Evolutionary conservation across 768 basidiomycete genomes (phyloP), one percentile per base, ranked within the genome.

Genomic region (Agaricus blazei): DNA sequence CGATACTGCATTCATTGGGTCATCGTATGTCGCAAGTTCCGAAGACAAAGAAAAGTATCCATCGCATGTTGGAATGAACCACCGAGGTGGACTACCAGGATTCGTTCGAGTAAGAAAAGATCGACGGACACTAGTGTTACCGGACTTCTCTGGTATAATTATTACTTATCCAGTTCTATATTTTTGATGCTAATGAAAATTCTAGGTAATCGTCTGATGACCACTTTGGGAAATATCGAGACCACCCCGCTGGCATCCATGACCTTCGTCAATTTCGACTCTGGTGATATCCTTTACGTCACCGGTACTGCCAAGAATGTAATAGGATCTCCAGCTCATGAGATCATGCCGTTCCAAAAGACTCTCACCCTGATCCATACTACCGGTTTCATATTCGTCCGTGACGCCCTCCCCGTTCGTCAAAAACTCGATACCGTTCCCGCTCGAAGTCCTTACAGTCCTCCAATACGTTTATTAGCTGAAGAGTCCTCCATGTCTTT

Each of bases 61-160:
- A 1, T 83, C 84, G 1, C 84, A 85, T 59, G 61, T 82, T 8
- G 81, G 83, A 14, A 81, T 80, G 68, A 87, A 86, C 58, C 81
- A 83, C 48, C 80, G 85, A 4, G 83, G 84, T 8, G 85, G 85
- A 2, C 70, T 75, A n/a, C 75, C 74, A 8, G 85, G 84, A 0
- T 85, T 84, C 59, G 69, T 84, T 3, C 80, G 84, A 6, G 81
- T 85, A n/a, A 63, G 70, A 29, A 80, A 77, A 14, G 80, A 85
- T 58, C 75, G 78, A 12, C 73, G 79, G 36, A 85, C 80, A 0
- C 58, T 85, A 3, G 73, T 80, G 1, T 56, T 86, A 4, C 85
- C 85, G 0, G 85, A 87, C 63, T 85, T 75, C 62, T 80, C 79
- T 53, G 84, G 84, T 75, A 55, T 11, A 70, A 6, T 15, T 15